phyloP scores from a whole-genome alignment of 352 stramenopile species.

The Phytophthora lateralis region DNA sequence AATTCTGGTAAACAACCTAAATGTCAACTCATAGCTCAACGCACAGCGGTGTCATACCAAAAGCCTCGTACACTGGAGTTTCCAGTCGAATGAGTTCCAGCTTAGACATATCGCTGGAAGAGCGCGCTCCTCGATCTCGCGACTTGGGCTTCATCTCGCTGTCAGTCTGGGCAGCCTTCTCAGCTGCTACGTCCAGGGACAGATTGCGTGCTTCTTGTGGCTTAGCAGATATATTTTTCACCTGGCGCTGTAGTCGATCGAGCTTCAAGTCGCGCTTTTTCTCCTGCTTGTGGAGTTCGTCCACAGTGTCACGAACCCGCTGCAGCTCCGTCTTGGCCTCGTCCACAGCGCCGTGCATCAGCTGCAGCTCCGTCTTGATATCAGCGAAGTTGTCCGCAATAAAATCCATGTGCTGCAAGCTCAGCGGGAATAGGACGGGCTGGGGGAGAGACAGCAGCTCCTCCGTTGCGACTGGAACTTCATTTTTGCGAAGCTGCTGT shows the following conservation, averaged over 20 bases:
- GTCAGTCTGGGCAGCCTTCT: neutral
- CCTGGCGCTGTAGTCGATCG: neutral
- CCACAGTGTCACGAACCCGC: neutral
- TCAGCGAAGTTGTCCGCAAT: constrained; percentile 21
- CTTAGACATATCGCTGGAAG: too few relatives aligned
- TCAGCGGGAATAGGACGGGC: neutral
- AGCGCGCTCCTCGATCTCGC: too few relatives aligned
- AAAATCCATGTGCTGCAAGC: constrained; percentile 12
- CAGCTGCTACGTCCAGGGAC: neutral
- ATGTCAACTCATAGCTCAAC: neutral
- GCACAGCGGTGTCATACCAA: neutral
- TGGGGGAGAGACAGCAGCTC: constrained; percentile 10
- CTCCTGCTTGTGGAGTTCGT: constrained; percentile 3
- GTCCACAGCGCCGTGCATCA: constrained; percentile 26
- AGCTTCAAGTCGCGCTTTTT: constrained; percentile 1
- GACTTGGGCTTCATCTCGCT: neutral
- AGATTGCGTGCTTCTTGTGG: neutral
- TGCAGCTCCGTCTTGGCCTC: constrained; percentile 7
- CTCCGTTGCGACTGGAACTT: neutral
- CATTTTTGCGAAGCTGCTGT: constrained; percentile 1
- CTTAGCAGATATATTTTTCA: neutral
- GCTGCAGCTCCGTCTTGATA: constrained; percentile 32
- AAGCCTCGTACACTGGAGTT: constrained; percentile 21
- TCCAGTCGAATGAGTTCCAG: constrained; percentile 22
- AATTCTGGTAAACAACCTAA: neutral